phyloP scores from a whole-genome alignment of 305 asterid species.

The Fraxinus sp. region DNA sequence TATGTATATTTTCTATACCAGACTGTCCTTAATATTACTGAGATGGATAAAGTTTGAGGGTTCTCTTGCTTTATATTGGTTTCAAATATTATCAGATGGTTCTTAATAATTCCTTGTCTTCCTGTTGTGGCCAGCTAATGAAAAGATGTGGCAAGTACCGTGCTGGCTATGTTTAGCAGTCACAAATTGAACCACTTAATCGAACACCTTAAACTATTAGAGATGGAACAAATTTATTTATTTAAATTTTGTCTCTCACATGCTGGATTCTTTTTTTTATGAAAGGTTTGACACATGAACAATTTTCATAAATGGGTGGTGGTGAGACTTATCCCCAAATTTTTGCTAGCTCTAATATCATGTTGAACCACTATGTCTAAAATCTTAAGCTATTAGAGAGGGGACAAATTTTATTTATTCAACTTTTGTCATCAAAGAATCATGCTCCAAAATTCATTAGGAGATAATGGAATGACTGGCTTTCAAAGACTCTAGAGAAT shows the following conservation, averaged over 20 bases:
- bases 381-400: background rate
- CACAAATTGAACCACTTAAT: background rate
- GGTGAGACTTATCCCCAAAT: background rate
- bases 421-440: background rate
- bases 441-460: background rate
- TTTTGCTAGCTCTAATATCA: background rate
- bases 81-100: background rate
- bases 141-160: background rate
- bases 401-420: background rate
- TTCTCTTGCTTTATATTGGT: background rate
- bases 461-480: slow-evolving; percentile 4
- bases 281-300: background rate
- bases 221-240: background rate
- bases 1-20: slow-evolving; percentile 1
- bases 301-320: background rate
- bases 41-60: background rate
- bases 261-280: background rate
- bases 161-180: background rate
- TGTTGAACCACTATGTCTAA: background rate
- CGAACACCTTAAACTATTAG: background rate
- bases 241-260: background rate
- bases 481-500: background rate
- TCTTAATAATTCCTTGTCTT: background rate
- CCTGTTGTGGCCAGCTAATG: background rate
- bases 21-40: background rate